phyloP scores from a whole-genome alignment of 2,329 filamentous ascomycete species.

The Claviceps fusiformis region DNA sequence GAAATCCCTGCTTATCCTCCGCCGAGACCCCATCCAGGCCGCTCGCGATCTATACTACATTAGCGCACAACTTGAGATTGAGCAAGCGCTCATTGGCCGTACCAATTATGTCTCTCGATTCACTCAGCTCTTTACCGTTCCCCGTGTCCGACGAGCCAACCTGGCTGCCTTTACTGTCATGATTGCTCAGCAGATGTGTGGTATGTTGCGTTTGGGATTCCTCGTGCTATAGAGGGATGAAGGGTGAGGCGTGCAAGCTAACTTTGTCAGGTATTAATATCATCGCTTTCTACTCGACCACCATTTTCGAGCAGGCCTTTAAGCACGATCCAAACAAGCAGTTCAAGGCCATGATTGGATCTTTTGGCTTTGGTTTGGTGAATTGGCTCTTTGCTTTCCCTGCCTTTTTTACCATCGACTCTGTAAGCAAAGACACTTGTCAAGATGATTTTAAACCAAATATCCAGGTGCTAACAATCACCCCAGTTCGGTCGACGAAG shows the following conservation, averaged over 20 bases:
- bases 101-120: conserved; percentile 34
- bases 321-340: conserved; percentile 22
- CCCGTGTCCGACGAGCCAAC: conserved; percentile 56
- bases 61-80: conserved; percentile 28
- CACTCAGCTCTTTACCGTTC: conserved; percentile 51
- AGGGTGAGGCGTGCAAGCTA: not conserved
- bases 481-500: conserved; percentile 42
- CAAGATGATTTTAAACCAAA: not conserved
- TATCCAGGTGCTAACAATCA: conserved; percentile 5
- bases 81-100: conserved; percentile 23
- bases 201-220: conserved; percentile 9
- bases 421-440: conserved; percentile 14
- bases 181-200: conserved; percentile 61
- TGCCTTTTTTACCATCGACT: conserved; percentile 54
- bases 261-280: conserved; percentile 40
- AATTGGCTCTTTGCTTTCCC: conserved; percentile 56
- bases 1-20: conserved; percentile 35
- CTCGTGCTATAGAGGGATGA: not conserved
- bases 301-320: conserved; percentile 44
- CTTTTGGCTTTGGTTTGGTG: conserved; percentile 37
- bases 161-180: conserved; percentile 69
- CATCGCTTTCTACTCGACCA: conserved; percentile 60
- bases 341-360: conserved; percentile 37
- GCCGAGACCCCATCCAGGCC: conserved; percentile 40
- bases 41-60: conserved; percentile 47